Evolutionary conservation across 352 stramenopile species (phyloP).

Genomic region (Thalassiosira delicatula): DNA sequence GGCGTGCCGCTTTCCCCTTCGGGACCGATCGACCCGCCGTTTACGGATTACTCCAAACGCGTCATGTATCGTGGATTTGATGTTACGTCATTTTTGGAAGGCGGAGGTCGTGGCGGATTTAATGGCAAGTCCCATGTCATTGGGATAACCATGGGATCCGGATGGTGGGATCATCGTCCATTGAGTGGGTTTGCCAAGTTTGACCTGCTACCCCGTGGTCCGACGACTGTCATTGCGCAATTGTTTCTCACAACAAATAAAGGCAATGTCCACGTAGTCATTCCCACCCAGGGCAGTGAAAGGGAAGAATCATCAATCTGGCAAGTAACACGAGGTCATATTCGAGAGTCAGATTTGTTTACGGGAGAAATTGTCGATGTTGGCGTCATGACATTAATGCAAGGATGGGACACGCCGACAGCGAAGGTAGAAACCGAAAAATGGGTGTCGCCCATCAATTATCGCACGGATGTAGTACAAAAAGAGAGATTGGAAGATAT

Average conservation of each 20-base stretch:
- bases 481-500: conserved; percentile 27
- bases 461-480: conserved; percentile 38
- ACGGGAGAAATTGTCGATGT: conserved; percentile 58
- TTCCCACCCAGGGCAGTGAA: too few species aligned
- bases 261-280: too few species aligned
- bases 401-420: conserved; percentile 48
- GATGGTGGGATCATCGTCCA: too few species aligned
- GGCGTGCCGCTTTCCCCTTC: conserved; percentile 50
- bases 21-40: conserved; percentile 52
- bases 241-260: too few species aligned
- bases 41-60: conserved; percentile 63
- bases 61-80: conserved; percentile 62
- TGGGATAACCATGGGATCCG: too few species aligned
- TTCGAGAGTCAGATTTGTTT: conserved; percentile 53
- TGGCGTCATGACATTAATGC: conserved; percentile 22
- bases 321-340: too few species aligned
- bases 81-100: conserved; percentile 43
- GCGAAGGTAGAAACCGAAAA: conserved; percentile 15
- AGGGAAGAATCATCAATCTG: too few species aligned
- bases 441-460: conserved; percentile 28
- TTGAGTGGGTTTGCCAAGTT: too few species aligned
- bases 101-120: too few species aligned
- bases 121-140: conserved; percentile 18
- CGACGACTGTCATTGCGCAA: too few species aligned
- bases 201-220: too few species aligned